Conservation (phyloP, 768 basidiomycete species). For the Russula sp. region DNA sequence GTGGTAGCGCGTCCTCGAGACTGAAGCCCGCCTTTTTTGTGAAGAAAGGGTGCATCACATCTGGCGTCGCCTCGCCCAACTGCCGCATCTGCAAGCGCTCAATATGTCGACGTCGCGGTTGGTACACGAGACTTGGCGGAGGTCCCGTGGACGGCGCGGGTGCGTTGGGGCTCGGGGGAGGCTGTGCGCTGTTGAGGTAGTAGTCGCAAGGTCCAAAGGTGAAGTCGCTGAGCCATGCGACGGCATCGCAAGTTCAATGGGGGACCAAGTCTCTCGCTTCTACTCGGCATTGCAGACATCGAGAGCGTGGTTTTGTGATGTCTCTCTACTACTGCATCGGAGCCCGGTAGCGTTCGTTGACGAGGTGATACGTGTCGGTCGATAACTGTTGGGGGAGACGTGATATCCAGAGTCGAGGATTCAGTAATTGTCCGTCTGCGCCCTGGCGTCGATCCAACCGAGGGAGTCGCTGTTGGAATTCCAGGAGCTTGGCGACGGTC, state of each 20-base stretch:
- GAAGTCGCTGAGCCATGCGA: background rate
- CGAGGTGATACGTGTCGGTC: slow-evolving; percentile 15
- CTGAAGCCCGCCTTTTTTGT: slow-evolving; percentile 83
- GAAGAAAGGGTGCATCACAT: slow-evolving; percentile 85
- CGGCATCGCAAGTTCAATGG: slow-evolving; percentile 8
- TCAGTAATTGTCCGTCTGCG: slow-evolving; percentile 28
- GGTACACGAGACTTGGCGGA: slow-evolving; percentile 46
- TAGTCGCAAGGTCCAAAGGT: background rate
- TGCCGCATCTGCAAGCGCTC: slow-evolving; percentile 83
- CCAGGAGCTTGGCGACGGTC: slow-evolving; percentile 43
- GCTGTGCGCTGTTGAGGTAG: slow-evolving; percentile 1
- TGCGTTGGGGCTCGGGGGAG: slow-evolving; percentile 17
- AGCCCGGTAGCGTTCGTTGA: background rate
- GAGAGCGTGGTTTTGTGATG: slow-evolving; percentile 20
- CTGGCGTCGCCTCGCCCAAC: slow-evolving; percentile 83
- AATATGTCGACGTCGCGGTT: slow-evolving; percentile 58
- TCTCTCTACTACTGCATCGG: slow-evolving; percentile 7
- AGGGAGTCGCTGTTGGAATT: slow-evolving; percentile 30
- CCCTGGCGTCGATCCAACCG: slow-evolving; percentile 32
- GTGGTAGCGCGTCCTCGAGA: slow-evolving; percentile 78
- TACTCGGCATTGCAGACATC: slow-evolving; percentile 21
- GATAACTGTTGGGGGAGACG: background rate
- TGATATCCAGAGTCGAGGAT: slow-evolving; percentile 11
- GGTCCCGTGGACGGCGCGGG: slow-evolving; percentile 19
- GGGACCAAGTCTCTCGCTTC: slow-evolving; percentile 9